Evolutionary conservation across 1,139 yeast species (phyloP).

Genomic region (Waltiozyma sp.): DNA sequence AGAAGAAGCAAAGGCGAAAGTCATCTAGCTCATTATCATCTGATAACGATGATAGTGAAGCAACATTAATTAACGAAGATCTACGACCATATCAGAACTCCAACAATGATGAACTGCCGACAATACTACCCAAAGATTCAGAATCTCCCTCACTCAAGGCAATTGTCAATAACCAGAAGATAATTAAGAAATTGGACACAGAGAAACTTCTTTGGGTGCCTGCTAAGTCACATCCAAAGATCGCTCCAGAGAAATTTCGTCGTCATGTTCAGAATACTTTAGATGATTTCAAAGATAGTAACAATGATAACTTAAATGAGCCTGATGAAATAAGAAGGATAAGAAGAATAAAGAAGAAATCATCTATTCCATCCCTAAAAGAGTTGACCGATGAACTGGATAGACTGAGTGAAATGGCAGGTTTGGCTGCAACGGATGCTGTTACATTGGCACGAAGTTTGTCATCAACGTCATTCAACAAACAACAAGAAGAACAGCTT

Average conservation of each 20-base stretch:
- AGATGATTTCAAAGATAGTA: conserved; percentile 49
- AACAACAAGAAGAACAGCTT: conserved; percentile 1
- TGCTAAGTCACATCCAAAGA: conserved; percentile 84
- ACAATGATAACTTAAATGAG: neutral
- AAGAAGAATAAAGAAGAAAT: conserved; percentile 5
- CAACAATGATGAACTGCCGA: no score
- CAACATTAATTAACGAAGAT: conserved; percentile 10
- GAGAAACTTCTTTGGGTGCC: conserved; percentile 77
- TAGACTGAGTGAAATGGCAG: conserved; percentile 55
- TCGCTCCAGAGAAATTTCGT: conserved; percentile 85
- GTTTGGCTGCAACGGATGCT: conserved; percentile 64
- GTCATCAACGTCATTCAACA: conserved; percentile 42
- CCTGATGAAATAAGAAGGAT: conserved; percentile 15
- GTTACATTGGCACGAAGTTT: conserved; percentile 64
- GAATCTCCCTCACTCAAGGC: neutral
- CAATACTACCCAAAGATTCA: neutral
- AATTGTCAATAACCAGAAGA: neutral
- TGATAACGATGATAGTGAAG: conserved; percentile 8
- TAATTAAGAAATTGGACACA: conserved; percentile 19
- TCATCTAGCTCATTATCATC: neutral
- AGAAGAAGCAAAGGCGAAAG: neutral
- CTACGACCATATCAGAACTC: neutral
- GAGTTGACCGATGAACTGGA: conserved; percentile 61
- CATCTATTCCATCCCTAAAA: conserved; percentile 42
- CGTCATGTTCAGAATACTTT: conserved; percentile 73